A percentile compares a stretch with the other conserved stretches of the same genome.
Evolutionary conservation across 2,329 filamentous ascomycete species (phyloP).

Genomic region (Colletotrichum sp.): DNA sequence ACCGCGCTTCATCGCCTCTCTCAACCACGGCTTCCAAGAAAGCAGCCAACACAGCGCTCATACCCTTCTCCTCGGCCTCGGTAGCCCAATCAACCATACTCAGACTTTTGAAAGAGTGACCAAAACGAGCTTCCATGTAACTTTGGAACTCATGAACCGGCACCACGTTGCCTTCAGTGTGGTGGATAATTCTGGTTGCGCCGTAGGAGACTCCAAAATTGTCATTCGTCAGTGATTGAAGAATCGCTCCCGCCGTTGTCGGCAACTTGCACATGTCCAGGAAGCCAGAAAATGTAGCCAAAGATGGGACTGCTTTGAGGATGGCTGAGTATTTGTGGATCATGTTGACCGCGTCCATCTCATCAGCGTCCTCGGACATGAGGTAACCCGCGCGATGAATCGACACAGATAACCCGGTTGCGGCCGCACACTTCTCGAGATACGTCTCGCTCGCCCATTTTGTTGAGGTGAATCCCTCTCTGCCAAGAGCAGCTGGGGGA

Average conservation of each 20-base stretch:
- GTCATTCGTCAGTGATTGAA: neutral
- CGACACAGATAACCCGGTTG: slow-evolving; percentile 24
- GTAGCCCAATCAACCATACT: neutral
- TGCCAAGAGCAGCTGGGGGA: slow-evolving; percentile 31
- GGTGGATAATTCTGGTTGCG: neutral
- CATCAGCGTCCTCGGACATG: slow-evolving; percentile 8
- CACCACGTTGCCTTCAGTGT: neutral
- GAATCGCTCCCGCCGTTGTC: neutral
- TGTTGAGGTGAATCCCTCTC: slow-evolving; percentile 36
- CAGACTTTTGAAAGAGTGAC: neutral
- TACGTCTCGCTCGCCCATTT: slow-evolving; percentile 40
- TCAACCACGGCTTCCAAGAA: neutral
- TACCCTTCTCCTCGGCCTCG: neutral
- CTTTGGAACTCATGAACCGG: neutral
- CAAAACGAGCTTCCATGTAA: neutral
- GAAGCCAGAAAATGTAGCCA: neutral
- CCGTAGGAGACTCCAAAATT: neutral
- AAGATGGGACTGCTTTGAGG: neutral
- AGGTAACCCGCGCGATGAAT: slow-evolving; percentile 32
- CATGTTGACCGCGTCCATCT: slow-evolving; percentile 8
- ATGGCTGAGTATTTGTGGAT: neutral
- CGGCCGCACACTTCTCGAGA: slow-evolving; percentile 28
- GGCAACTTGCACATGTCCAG: neutral
- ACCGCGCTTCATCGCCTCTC: neutral
- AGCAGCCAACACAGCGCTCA: neutral